These are phyloP conservation scores for Coemansia sp. DNA, from an alignment of 192 early-diverging fungal species.

Conservation along the genomic window DNA sequence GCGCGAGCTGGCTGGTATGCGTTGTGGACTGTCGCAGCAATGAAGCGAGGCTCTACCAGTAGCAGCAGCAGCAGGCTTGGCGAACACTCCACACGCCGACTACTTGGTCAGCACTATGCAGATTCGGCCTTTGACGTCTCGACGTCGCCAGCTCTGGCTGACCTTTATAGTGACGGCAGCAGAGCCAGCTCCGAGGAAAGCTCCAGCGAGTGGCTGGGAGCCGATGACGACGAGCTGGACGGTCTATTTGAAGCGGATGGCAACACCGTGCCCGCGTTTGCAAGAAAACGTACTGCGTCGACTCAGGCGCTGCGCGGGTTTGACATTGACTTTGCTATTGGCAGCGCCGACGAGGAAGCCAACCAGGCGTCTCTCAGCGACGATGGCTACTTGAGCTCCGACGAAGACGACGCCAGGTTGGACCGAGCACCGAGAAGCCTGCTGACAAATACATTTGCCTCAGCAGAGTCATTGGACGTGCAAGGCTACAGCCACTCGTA, in stretches of 20 bases:
- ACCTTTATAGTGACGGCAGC: neutral
- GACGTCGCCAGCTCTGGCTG: neutral
- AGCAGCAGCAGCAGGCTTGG: neutral
- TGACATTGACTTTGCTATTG: conserved; percentile 22
- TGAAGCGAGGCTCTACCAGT: conserved; percentile 5
- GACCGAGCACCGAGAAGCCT: neutral
- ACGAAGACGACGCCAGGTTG: neutral
- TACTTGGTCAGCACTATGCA: neutral
- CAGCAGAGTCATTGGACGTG: neutral
- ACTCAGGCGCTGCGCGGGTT: conserved; percentile 40
- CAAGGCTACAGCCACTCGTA: conserved; percentile 5
- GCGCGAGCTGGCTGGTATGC: conserved; percentile 4
- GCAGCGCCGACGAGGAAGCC: neutral
- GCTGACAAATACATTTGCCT: neutral
- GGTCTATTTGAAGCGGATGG: neutral
- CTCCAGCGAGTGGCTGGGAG: neutral
- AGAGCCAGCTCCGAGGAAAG: neutral
- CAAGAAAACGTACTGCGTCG: conserved; percentile 38
- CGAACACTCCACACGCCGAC: neutral
- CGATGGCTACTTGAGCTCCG: conserved; percentile 1
- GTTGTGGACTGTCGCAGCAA: neutral
- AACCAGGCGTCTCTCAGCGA: neutral
- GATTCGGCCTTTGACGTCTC: neutral
- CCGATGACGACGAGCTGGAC: neutral
- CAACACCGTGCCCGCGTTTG: conserved; percentile 11